A percentile compares a stretch with the other conserved stretches of the same genome.
phyloP scores from a whole-genome alignment of 805 yeast genomes.

The Maudiozyma turicensis region DNA sequence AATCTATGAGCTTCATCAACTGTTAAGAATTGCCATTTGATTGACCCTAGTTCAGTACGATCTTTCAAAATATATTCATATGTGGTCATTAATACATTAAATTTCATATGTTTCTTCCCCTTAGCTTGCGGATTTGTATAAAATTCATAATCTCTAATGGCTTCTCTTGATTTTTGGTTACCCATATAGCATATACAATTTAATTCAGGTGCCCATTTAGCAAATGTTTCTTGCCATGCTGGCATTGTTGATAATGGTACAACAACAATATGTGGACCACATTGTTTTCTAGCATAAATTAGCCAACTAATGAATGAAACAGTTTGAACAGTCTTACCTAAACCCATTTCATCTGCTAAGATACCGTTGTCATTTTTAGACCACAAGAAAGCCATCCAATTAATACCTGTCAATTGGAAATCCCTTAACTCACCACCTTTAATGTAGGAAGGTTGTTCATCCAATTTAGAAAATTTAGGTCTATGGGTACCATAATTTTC shows the following conservation, averaged over 20 bases:
- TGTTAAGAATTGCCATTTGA: constrained; percentile 93
- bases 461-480: constrained; percentile 83
- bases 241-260: constrained; percentile 95
- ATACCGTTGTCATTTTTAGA: constrained; percentile 95
- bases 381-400: constrained; percentile 99
- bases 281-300: constrained; percentile 88
- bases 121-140: constrained; percentile 44
- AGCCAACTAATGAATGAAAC: constrained; percentile 92
- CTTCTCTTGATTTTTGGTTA: constrained; percentile 73
- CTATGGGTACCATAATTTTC: constrained; percentile 67
- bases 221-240: constrained; percentile 99
- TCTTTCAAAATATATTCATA: constrained; percentile 95
- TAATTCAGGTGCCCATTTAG: constrained; percentile 93
- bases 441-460: constrained; percentile 78
- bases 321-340: constrained; percentile 96
- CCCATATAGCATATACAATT: constrained; percentile 92
- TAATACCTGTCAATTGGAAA: constrained; percentile 94
- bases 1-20: constrained; percentile 98
- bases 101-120: constrained; percentile 58
- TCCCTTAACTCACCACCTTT: constrained; percentile 90
- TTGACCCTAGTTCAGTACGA: constrained; percentile 62
- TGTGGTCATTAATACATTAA: constrained; percentile 87
- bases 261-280: constrained; percentile 94
- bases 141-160: constrained; percentile 78
- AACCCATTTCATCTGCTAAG: constrained; percentile 97